Evolutionary conservation across 2,329 filamentous ascomycete species (phyloP).

Genomic region (Ceratocystis huliohia): DNA sequence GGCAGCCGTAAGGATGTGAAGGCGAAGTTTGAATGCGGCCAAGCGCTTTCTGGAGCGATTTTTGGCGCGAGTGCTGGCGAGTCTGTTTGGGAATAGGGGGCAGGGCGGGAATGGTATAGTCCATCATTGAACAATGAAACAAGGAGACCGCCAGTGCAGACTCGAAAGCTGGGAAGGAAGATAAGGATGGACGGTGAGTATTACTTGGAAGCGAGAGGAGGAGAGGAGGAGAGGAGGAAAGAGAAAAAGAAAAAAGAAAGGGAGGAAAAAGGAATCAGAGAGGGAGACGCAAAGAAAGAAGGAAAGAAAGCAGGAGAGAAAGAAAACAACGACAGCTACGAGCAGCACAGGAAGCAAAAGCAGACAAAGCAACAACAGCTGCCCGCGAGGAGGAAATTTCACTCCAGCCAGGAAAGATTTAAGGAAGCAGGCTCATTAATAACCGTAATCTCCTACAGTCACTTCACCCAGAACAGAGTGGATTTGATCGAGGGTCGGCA

Average conservation of each 20-base stretch:
- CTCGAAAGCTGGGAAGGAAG: constrained; percentile 2
- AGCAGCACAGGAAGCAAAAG: neutral
- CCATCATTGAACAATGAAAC: constrained; percentile 18
- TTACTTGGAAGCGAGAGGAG: neutral
- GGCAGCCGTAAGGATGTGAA: constrained; percentile 8
- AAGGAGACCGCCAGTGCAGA: constrained; percentile 8
- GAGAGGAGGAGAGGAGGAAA: neutral
- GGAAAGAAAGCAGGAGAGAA: neutral
- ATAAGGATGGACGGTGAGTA: neutral
- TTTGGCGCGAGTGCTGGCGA: constrained; percentile 22
- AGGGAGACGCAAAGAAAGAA: too few relatives aligned
- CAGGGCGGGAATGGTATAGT: constrained; percentile 18
- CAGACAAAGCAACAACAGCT: neutral
- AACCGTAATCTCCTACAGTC: neutral
- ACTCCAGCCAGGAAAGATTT: neutral
- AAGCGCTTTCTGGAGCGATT: constrained; percentile 20
- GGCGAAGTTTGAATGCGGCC: constrained; percentile 15
- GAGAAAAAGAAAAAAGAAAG: constrained; percentile 1
- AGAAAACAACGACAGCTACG: neutral
- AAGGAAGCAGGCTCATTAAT: neutral
- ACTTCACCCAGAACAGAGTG: neutral
- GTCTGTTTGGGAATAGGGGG: constrained; percentile 22
- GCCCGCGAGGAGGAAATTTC: too few relatives aligned
- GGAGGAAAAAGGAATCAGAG: neutral
- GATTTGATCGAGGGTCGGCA: neutral